Conservation (phyloP, 75 land plant genomes). For the Adiantum capillusveneris region DNA sequence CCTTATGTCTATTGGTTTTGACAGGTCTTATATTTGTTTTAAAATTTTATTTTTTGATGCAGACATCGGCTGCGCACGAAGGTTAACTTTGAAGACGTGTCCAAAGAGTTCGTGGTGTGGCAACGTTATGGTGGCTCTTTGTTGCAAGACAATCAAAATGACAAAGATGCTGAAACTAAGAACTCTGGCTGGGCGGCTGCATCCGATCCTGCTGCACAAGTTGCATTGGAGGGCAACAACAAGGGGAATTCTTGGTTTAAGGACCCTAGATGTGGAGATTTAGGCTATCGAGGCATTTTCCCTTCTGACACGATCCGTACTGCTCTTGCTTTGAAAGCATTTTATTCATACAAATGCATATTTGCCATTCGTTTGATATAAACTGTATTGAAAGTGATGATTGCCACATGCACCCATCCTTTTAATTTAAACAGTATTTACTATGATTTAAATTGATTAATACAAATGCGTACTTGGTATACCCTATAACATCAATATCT, state of each 20-base stretch:
- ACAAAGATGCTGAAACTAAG: conserved; percentile 49
- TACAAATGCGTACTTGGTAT: not conserved
- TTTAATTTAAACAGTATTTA: not conserved
- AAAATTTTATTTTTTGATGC: too few species aligned
- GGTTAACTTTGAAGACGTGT: conserved; percentile 70
- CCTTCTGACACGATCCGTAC: conserved; percentile 63
- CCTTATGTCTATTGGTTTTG: too few species aligned
- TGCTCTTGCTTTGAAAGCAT: conserved; percentile 1
- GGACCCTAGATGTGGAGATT: conserved; percentile 67
- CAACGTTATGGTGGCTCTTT: conserved; percentile 71
- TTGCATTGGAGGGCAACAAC: conserved; percentile 43
- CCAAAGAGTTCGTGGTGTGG: conserved; percentile 76
- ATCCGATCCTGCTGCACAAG: conserved; percentile 36
- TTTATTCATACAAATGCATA: not conserved
- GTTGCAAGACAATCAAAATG: conserved; percentile 16
- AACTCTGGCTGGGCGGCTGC: conserved; percentile 68
- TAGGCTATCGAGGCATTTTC: conserved; percentile 84
- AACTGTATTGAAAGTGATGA: not conserved
- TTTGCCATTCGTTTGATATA: not conserved
- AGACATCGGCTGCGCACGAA: conserved; percentile 81
- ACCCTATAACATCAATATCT: not conserved
- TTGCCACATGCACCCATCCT: not conserved
- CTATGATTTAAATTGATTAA: too few species aligned
- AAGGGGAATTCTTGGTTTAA: conserved; percentile 61
- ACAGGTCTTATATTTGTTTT: too few species aligned